Conservation (phyloP, 495 filamentous ascomycete species). For the Penicillium nucicola region DNA sequence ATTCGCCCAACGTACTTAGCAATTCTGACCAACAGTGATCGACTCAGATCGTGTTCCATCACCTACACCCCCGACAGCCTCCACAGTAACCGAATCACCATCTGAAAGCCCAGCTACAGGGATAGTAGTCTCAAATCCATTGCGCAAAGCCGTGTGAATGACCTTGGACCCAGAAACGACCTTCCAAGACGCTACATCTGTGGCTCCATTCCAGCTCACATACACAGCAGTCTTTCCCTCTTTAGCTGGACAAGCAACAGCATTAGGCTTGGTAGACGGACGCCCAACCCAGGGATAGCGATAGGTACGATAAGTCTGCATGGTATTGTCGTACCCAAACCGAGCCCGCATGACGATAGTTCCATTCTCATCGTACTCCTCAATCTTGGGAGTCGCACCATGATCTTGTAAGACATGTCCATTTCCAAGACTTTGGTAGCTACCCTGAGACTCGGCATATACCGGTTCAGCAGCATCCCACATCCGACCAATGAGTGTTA, state of each 20-base stretch:
- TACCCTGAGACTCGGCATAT: constrained; percentile 37
- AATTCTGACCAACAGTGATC: constrained; percentile 10
- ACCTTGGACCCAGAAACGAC: constrained; percentile 7
- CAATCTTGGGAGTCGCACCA: constrained; percentile 40
- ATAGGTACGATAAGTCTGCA: constrained; percentile 25
- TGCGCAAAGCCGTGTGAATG: background rate
- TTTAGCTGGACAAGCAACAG: constrained; percentile 12
- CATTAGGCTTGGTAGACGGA: constrained; percentile 16
- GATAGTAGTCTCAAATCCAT: constrained; percentile 12
- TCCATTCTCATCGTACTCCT: constrained; percentile 36
- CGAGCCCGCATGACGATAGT: constrained; percentile 18
- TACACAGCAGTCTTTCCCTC: constrained; percentile 12
- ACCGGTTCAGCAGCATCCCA: constrained; percentile 28
- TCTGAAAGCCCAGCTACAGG: constrained; percentile 1
- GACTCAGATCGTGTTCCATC: constrained; percentile 11
- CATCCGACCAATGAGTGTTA: constrained; percentile 14
- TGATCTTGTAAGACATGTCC: constrained; percentile 42
- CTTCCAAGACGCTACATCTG: constrained; percentile 17
- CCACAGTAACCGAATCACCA: constrained; percentile 10
- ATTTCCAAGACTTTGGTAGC: constrained; percentile 34
- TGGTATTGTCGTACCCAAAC: constrained; percentile 18
- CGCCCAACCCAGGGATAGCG: constrained; percentile 19
- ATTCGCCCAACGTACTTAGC: background rate
- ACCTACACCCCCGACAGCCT: constrained; percentile 17
- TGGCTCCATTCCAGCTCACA: constrained; percentile 38